phyloP scores from a whole-genome alignment of 2,329 filamentous ascomycete species.

The Alternaria hordeiaustralica region DNA sequence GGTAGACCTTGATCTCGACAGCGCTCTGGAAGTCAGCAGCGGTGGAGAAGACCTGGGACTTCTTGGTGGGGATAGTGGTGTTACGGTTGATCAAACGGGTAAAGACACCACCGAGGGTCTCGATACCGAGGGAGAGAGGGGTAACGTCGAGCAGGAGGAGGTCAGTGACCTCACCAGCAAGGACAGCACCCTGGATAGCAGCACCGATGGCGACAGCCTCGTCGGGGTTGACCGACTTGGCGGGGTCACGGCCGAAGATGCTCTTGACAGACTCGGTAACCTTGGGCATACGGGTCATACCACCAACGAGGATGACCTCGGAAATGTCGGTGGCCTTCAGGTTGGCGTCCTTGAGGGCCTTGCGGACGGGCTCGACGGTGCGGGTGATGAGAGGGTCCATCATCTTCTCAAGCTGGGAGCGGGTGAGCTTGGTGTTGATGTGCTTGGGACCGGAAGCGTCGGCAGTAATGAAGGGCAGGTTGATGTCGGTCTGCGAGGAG shows the following conservation, averaged over 20 bases:
- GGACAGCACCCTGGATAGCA: conserved; percentile 94
- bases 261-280: conserved; percentile 93
- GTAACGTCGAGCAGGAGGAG: conserved; percentile 95
- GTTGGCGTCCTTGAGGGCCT: conserved; percentile 94
- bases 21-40: conserved; percentile 98
- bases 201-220: conserved; percentile 98
- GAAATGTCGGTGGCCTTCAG: conserved; percentile 93
- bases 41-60: conserved; percentile 97
- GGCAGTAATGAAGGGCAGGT: conserved; percentile 97
- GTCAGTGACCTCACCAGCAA: conserved; percentile 95
- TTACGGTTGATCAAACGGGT: conserved; percentile 98
- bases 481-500: conserved; percentile 94
- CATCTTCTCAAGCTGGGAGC: conserved; percentile 90
- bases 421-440: conserved; percentile 94
- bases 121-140: conserved; percentile 94
- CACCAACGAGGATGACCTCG: conserved; percentile 96
- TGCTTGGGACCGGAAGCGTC: conserved; percentile 96
- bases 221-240: conserved; percentile 98
- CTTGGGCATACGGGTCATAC: conserved; percentile 99
- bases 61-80: conserved; percentile 99
- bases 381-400: conserved; percentile 86
- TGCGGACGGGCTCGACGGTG: conserved; percentile 91
- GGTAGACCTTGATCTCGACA: conserved; percentile 99
- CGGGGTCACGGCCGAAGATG: conserved; percentile 94
- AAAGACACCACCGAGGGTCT: conserved; percentile 97